Evolutionary conservation across 2,329 filamentous ascomycete genomes (phyloP), one percentile per base, ranked within the genome.

Genomic region (Colletotrichum sublineola): DNA sequence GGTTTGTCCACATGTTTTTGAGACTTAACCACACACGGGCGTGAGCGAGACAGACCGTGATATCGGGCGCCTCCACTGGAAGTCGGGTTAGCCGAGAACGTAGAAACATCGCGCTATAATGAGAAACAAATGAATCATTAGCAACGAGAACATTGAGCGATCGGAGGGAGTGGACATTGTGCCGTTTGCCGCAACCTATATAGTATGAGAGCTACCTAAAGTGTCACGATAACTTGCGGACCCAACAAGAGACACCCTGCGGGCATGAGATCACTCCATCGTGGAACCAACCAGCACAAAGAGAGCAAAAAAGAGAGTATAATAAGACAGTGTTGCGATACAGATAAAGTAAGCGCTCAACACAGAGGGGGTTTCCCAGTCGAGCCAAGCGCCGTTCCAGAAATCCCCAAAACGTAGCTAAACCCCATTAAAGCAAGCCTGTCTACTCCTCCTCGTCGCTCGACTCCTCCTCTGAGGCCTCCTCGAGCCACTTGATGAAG

Each of bases 401-500:
- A 6, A 36, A 48, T 9, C n/a, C 5, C 33, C 46, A 8, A 48
- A 48, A 48, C n/a, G 48, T 31, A 15, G n/a, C 46, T 9, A 4
- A 57, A 40, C 33, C 40, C 42, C 33, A 31, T 52, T 33, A 63
- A 29, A 38, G 55, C 36, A 24, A 12, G 12, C 31, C 2, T 18
- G 14, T 56, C 38, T 68, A 74, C 77, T 90, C 89, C 20, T 48
- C 89, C 24, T 91, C 90, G 31, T 92, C 91, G 9, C 85, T 86
- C 12, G 86, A 87, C 73, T 92, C 91, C 75, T 93, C 91, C 75
- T 92, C 91, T 82, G 95, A 93, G 66, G 95, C 95, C 83, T 93
- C 94, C 77, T 94, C 90, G 71, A 98, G 94, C 96, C 95, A 98
- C 78, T 91, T 93, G 79, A 98, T 88, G 89, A 99, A 99, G 75